These are phyloP conservation scores for Cercophora newfieldiana DNA, from an alignment of 495 filamentous ascomycete genomes.

Conservation along the genomic window DNA sequence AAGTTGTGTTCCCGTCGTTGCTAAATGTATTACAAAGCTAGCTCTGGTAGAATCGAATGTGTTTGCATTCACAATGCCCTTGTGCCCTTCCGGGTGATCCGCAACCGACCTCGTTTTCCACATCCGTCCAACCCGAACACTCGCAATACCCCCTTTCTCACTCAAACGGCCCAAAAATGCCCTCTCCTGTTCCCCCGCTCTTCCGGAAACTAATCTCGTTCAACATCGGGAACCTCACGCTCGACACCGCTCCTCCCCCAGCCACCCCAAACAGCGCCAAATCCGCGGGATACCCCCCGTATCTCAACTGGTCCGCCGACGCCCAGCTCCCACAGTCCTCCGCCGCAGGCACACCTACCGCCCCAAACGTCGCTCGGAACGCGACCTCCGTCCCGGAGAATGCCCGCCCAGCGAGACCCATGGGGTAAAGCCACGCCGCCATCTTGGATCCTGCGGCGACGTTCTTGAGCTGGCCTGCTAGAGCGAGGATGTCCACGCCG, in stretches of 20 bases:
- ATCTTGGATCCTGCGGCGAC: background rate
- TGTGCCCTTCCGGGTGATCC: background rate
- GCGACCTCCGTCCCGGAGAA: background rate
- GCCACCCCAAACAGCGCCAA: conserved; percentile 20
- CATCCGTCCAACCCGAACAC: no score
- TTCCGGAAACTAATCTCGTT: background rate
- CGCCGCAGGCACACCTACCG: background rate
- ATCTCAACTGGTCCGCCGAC: background rate
- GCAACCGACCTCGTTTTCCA: no score
- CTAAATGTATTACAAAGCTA: background rate
- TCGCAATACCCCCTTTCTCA: background rate
- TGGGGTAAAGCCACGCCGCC: conserved; percentile 23
- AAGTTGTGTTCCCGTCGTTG: no score
- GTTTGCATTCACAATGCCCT: no score
- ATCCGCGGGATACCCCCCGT: conserved; percentile 17
- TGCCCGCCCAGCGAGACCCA: background rate
- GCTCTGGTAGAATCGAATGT: background rate
- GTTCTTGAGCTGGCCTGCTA: background rate
- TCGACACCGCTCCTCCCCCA: conserved; percentile 13
- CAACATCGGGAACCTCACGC: conserved; percentile 16
- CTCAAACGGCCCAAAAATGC: background rate
- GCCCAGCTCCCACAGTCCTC: conserved; percentile 17
- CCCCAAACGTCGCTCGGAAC: conserved; percentile 16
- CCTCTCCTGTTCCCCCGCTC: background rate
- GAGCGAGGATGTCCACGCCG: conserved; percentile 9